Conservation (phyloP, 2,329 filamentous ascomycete species). For the Aspergillus tamarii region DNA sequence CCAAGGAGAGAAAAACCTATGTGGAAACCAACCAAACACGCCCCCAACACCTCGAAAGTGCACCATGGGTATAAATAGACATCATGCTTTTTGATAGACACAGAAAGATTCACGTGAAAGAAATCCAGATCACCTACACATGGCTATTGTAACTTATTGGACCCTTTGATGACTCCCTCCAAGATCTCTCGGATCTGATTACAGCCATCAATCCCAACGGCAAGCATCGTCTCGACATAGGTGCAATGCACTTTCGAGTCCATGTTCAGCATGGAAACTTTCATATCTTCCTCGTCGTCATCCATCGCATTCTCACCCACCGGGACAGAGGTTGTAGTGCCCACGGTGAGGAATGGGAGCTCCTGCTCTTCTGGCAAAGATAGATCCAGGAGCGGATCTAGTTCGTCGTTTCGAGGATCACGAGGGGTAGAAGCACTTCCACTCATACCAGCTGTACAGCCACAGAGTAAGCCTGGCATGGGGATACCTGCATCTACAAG, state of each 20-base stretch:
- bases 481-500: slow-evolving; percentile 94
- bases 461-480: slow-evolving; percentile 88
- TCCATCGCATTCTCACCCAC: slow-evolving; percentile 60
- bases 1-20: not conserved
- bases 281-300: slow-evolving; percentile 49
- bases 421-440: slow-evolving; percentile 46
- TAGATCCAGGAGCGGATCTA: slow-evolving; percentile 49
- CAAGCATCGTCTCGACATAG: slow-evolving; percentile 87
- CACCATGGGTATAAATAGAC: slow-evolving; percentile 3
- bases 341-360: slow-evolving; percentile 84
- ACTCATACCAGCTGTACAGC: slow-evolving; percentile 80
- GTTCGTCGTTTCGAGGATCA: slow-evolving; percentile 44
- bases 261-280: slow-evolving; percentile 78
- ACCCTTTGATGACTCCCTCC: slow-evolving; percentile 68
- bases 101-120: not conserved
- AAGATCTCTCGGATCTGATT: slow-evolving; percentile 80
- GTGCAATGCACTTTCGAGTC: slow-evolving; percentile 83
- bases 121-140: not conserved
- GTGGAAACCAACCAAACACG: not conserved
- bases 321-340: slow-evolving; percentile 57
- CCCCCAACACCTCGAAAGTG: slow-evolving; percentile 2
- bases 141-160: slow-evolving; percentile 8
- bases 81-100: slow-evolving; percentile 2
- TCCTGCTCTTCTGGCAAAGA: slow-evolving; percentile 64
- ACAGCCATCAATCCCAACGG: slow-evolving; percentile 88